A percentile compares a stretch with the other conserved stretches of the same genome.
Conservation (phyloP, 1,284 basidiomycete genomes). For the Boletus sp. region DNA sequence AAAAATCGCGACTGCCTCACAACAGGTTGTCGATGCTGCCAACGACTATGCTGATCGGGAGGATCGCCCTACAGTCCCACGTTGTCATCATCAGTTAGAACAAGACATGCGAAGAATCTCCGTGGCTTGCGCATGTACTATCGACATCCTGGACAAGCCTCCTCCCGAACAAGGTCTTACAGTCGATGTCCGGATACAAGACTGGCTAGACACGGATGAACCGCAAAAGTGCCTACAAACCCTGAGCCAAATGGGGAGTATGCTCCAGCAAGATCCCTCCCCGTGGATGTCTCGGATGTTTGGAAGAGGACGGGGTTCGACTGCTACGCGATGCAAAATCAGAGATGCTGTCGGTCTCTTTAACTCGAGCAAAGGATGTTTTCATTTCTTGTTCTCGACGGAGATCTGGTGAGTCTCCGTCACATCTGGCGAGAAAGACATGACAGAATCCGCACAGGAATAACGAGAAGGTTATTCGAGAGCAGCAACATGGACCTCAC, state of each 20-base stretch:
- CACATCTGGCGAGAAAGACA: too few species aligned
- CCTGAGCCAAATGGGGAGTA: not conserved
- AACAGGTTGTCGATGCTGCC: not conserved
- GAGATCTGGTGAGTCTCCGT: constrained; percentile 4
- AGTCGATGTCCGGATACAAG: too few species aligned
- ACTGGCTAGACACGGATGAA: constrained; percentile 3
- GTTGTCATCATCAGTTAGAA: constrained; percentile 15
- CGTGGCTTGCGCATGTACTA: constrained; percentile 2
- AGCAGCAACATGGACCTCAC: not conserved
- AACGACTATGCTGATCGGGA: not conserved
- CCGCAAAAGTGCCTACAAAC: not conserved
- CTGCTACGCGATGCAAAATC: too few species aligned
- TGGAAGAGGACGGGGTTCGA: not conserved
- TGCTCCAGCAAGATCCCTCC: not conserved
- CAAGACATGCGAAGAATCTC: constrained; percentile 9
- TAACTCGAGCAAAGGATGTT: too few species aligned
- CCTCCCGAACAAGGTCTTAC: too few species aligned
- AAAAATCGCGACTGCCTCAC: not conserved
- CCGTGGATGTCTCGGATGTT: not conserved
- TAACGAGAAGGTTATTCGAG: not conserved
- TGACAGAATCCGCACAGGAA: not conserved
- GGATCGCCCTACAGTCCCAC: not conserved
- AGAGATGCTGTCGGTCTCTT: too few species aligned
- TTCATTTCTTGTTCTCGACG: not conserved
- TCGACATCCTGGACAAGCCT: constrained; percentile 1